Percentiles rank a stretch among this genome's conserved stretches.
Conservation (phyloP, 768 basidiomycete species). For the Rubroboletus satanas region DNA sequence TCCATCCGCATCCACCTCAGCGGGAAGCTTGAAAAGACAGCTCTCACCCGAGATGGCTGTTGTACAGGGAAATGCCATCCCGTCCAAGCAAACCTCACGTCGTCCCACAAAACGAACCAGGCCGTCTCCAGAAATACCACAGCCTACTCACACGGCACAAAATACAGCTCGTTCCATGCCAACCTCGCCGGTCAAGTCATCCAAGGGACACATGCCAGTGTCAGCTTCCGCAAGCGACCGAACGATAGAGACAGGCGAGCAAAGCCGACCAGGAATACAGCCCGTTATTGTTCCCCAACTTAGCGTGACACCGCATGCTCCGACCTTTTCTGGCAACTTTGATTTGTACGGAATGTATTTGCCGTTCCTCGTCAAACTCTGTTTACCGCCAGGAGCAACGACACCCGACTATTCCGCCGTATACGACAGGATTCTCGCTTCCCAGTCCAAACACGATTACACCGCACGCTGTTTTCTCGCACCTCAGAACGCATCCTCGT, state of each 20-base stretch:
- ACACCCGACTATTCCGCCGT: conserved; percentile 29
- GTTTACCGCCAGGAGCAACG: conserved; percentile 26
- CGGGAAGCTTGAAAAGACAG: conserved; percentile 20
- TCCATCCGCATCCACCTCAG: conserved; percentile 15
- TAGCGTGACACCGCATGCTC: conserved; percentile 1
- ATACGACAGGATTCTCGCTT: conserved; percentile 35
- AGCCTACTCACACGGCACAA: conserved; percentile 10
- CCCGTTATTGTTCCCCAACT: conserved; percentile 7
- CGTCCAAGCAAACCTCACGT: conserved; percentile 2
- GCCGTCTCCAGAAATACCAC: conserved; percentile 6
- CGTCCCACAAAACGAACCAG: conserved; percentile 20
- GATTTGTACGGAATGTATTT: conserved; percentile 40
- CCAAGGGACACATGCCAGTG: conserved; percentile 1
- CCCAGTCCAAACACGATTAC: conserved; percentile 37
- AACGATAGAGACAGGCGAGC: background rate
- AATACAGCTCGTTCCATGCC: background rate
- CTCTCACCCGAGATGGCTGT: conserved; percentile 17
- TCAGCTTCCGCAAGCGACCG: background rate
- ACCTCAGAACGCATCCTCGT: conserved; percentile 1
- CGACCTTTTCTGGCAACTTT: conserved; percentile 33
- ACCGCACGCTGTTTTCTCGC: conserved; percentile 33
- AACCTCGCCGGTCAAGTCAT: conserved; percentile 7
- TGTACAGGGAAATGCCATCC: background rate
- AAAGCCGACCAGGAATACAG: conserved; percentile 1
- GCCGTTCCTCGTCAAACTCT: conserved; percentile 34